phyloP scores from a whole-genome alignment of 2,329 filamentous ascomycete genomes.

The Claviceps quebecensis region DNA sequence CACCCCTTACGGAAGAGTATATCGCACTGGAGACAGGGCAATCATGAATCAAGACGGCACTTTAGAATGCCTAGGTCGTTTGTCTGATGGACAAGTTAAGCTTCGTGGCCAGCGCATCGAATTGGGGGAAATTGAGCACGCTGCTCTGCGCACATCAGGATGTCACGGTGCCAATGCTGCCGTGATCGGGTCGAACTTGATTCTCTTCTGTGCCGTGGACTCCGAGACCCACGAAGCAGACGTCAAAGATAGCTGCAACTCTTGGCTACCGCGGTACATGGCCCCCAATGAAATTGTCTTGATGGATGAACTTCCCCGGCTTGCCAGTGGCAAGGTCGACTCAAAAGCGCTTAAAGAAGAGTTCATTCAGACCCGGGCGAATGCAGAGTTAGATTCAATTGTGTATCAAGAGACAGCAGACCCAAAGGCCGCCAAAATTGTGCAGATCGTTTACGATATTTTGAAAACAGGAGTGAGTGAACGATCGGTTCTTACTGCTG shows the following conservation, averaged over 20 bases:
- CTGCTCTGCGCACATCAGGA: slow-evolving; percentile 42
- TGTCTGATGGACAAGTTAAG: slow-evolving; percentile 72
- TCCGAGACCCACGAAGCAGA: slow-evolving; percentile 16
- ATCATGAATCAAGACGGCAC: slow-evolving; percentile 50
- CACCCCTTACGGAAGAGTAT: slow-evolving; percentile 54
- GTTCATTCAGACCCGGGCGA: slow-evolving; percentile 19
- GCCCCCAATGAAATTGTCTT: slow-evolving; percentile 60
- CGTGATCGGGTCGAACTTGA: slow-evolving; percentile 53
- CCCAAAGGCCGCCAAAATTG: slow-evolving; percentile 19
- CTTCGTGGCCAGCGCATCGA: slow-evolving; percentile 73
- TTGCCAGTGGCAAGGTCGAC: slow-evolving; percentile 77
- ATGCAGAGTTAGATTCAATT: not conserved
- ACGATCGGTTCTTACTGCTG: slow-evolving; percentile 31
- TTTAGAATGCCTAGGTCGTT: slow-evolving; percentile 72
- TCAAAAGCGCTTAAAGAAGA: slow-evolving; percentile 45
- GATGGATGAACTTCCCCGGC: slow-evolving; percentile 50
- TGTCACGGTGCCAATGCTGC: slow-evolving; percentile 54
- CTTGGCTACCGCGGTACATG: slow-evolving; percentile 77
- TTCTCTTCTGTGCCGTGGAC: slow-evolving; percentile 57
- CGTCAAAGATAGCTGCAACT: slow-evolving; percentile 47
- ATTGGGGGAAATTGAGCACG: slow-evolving; percentile 65
- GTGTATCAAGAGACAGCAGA: slow-evolving; percentile 7
- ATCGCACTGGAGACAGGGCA: slow-evolving; percentile 77
- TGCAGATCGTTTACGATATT: slow-evolving; percentile 24
- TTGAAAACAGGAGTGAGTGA: slow-evolving; percentile 24